Evolutionary conservation across 805 yeast genomes (phyloP).

Genomic region (Metschnikowia matae): DNA sequence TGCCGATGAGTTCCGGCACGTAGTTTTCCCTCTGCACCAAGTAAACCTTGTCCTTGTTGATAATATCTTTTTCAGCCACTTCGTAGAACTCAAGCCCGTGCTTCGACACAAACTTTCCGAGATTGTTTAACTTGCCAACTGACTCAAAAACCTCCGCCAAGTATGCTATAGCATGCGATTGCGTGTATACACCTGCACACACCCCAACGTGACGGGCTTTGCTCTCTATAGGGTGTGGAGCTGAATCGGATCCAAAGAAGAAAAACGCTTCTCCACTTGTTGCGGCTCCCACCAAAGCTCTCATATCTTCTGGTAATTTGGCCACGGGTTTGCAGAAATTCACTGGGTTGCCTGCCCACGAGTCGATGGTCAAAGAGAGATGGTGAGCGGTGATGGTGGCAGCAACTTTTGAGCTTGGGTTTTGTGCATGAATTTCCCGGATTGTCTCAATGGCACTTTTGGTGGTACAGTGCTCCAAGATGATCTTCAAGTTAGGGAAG

Average conservation of each 20-base stretch:
- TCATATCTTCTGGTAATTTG: conserved; percentile 78
- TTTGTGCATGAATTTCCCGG: conserved; percentile 41
- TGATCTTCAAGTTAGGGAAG: conserved; percentile 82
- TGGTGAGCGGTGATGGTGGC: conserved; percentile 98
- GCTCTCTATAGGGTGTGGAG: conserved; percentile 86
- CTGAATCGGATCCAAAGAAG: conserved; percentile 96
- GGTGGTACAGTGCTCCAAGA: conserved; percentile 94
- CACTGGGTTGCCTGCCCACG: conserved; percentile 95
- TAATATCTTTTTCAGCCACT: conserved; percentile 39
- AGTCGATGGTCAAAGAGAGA: conserved; percentile 79
- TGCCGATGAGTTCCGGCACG: conserved; percentile 58
- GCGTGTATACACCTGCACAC: conserved; percentile 98
- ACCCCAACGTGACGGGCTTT: conserved; percentile 79
- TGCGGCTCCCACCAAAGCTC: conserved; percentile 82
- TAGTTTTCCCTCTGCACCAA: conserved; percentile 50
- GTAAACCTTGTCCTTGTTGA: conserved; percentile 45
- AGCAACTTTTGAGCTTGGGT: conserved; percentile 55
- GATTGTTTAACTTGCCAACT: conserved; percentile 55
- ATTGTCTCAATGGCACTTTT: conserved; percentile 81
- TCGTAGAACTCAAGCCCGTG: conserved; percentile 71
- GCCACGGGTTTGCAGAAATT: conserved; percentile 98
- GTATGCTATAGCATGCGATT: conserved; percentile 74
- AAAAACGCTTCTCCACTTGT: conserved; percentile 87
- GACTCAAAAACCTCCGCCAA: conserved; percentile 82
- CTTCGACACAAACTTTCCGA: conserved; percentile 71